phyloP scores from a whole-genome alignment of 768 basidiomycete species.

The Melanogaster broomeanus region DNA sequence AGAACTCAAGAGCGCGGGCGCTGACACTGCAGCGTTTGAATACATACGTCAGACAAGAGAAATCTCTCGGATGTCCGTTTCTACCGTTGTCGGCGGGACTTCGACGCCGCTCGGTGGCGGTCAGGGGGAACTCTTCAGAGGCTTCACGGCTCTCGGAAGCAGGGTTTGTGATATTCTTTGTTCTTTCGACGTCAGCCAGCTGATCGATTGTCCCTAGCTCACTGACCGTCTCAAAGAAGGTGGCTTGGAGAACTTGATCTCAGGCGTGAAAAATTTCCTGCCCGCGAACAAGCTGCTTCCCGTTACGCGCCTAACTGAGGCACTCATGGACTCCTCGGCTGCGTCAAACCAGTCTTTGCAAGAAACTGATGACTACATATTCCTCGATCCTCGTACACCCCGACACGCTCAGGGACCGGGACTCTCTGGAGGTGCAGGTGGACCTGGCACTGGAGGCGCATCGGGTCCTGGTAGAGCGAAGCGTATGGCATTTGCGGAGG shows the following conservation, averaged over 20 bases:
- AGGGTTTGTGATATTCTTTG: conserved; percentile 52
- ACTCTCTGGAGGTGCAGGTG: conserved; percentile 45
- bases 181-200: background rate
- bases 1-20: conserved; percentile 81
- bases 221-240: conserved; percentile 93
- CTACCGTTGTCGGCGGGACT: conserved; percentile 57
- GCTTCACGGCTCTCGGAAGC: conserved; percentile 90
- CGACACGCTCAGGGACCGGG: conserved; percentile 54
- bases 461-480: conserved; percentile 40
- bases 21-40: conserved; percentile 81
- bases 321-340: conserved; percentile 94
- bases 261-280: conserved; percentile 96
- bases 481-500: conserved; percentile 83
- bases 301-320: conserved; percentile 90
- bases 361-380: conserved; percentile 95
- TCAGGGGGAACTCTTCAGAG: conserved; percentile 88
- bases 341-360: conserved; percentile 93
- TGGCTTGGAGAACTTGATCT: conserved; percentile 95
- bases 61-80: conserved; percentile 87
- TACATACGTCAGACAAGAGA: conserved; percentile 92
- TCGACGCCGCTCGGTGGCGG: conserved; percentile 70
- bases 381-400: conserved; percentile 88
- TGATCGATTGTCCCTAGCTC: conserved; percentile 51
- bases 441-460: conserved; percentile 39
- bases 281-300: conserved; percentile 93